phyloP scores from a whole-genome alignment of 2,329 filamentous ascomycete species.

The Elsinoe fawcettii region DNA sequence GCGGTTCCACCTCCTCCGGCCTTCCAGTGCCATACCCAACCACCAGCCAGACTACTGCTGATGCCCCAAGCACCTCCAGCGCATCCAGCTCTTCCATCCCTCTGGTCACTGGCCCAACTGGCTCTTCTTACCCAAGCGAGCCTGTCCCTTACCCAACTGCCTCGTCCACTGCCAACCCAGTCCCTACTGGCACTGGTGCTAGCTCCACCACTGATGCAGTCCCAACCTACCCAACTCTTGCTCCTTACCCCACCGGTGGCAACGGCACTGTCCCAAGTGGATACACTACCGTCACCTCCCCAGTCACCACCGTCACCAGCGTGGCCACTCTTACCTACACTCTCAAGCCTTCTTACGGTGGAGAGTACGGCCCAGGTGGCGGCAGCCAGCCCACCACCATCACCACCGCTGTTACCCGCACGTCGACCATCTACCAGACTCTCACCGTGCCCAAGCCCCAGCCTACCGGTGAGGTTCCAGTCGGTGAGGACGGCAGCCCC shows the following conservation, averaged over 20 bases:
- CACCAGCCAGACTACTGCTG: slow-evolving; percentile 14
- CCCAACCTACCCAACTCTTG: slow-evolving; percentile 12
- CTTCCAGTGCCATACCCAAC: not conserved
- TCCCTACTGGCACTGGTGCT: slow-evolving; percentile 17
- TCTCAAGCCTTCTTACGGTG: slow-evolving; percentile 2
- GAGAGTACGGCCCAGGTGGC: not conserved
- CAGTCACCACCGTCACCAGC: slow-evolving; percentile 15
- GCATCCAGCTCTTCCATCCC: slow-evolving; percentile 11
- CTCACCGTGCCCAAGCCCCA: slow-evolving; percentile 16
- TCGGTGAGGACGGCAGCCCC: slow-evolving; percentile 9
- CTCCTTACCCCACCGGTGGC: slow-evolving; percentile 19
- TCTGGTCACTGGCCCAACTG: slow-evolving; percentile 11
- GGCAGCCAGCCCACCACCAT: slow-evolving; percentile 20
- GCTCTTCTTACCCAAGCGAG: slow-evolving; percentile 16
- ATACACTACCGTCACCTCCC: slow-evolving; percentile 15
- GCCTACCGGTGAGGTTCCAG: slow-evolving; percentile 11
- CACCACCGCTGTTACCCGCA: slow-evolving; percentile 29
- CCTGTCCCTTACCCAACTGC: slow-evolving; percentile 15
- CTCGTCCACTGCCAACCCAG: slow-evolving; percentile 11
- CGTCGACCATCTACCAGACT: slow-evolving; percentile 26
- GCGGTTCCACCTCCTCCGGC: not conserved
- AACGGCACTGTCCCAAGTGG: slow-evolving; percentile 18
- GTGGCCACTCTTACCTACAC: slow-evolving; percentile 17
- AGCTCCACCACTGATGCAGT: slow-evolving; percentile 15
- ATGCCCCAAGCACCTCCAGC: slow-evolving; percentile 12